Conservation (phyloP, 129 eudicot species). For the Flaveria linearis region DNA sequence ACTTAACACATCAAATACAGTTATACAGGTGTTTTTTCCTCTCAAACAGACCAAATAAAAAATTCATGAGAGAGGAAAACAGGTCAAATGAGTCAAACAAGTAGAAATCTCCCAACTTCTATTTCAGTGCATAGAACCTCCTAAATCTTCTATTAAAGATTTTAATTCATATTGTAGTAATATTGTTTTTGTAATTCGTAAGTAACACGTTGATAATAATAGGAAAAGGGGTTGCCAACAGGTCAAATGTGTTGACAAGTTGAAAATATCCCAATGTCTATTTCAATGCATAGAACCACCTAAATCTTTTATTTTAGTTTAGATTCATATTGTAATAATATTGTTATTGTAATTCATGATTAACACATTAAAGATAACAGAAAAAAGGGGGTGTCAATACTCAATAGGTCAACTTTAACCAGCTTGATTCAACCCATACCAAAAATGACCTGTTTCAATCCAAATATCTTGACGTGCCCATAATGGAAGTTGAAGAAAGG, state of each 20-base stretch:
- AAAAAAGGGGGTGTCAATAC: not conserved
- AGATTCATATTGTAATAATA: not conserved
- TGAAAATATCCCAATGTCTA: not conserved
- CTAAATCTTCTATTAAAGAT: not conserved
- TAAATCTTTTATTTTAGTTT: slow-evolving; percentile 1
- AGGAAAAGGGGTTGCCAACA: not conserved
- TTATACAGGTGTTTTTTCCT: not conserved
- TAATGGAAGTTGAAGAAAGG: not conserved
- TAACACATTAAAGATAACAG: not conserved
- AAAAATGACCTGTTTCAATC: not conserved
- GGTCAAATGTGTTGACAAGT: not conserved
- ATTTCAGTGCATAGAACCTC: not conserved
- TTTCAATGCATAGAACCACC: not conserved
- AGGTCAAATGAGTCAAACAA: not conserved
- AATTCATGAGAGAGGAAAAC: not conserved
- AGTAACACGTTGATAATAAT: not conserved
- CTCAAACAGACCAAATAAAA: not conserved
- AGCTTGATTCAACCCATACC: not conserved
- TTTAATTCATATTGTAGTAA: not conserved
- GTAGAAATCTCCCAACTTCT: not conserved
- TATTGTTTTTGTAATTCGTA: not conserved
- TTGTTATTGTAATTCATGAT: not conserved
- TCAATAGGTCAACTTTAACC: not conserved
- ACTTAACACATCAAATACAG: not conserved
- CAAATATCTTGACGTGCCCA: not conserved